These are phyloP conservation scores for Arthromyces matolae DNA, from an alignment of 768 basidiomycete genomes.

Conservation along the genomic window DNA sequence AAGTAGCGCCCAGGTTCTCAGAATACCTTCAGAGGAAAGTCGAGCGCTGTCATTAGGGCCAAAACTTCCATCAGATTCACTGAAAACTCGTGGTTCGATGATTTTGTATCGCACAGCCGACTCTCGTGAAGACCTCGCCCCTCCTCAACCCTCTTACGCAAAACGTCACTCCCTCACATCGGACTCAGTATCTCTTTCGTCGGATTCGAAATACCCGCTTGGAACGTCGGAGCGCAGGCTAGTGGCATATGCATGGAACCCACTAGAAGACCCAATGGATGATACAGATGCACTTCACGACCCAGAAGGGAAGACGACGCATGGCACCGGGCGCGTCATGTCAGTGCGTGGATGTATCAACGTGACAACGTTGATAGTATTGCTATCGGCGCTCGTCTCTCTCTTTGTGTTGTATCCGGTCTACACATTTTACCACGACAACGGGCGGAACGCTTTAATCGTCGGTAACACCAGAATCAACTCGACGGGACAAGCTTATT, in stretches of 20 bases:
- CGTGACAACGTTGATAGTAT: conserved; percentile 55
- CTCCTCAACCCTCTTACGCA: conserved; percentile 22
- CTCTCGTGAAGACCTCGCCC: conserved; percentile 29
- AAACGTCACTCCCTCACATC: conserved; percentile 31
- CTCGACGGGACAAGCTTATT: conserved; percentile 58
- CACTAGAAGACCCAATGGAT: conserved; percentile 37
- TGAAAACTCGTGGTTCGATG: conserved; percentile 27
- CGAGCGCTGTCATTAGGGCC: conserved; percentile 13
- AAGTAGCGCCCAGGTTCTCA: conserved; percentile 12
- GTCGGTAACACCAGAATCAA: conserved; percentile 61
- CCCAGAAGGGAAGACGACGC: conserved; percentile 30
- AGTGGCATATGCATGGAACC: conserved; percentile 66
- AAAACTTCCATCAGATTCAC: neutral
- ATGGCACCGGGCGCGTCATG: conserved; percentile 16
- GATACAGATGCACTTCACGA: conserved; percentile 65
- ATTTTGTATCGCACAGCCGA: conserved; percentile 33
- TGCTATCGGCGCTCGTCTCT: conserved; percentile 53
- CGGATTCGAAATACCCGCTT: conserved; percentile 66
- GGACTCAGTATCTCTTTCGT: conserved; percentile 47
- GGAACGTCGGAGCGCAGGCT: conserved; percentile 33
- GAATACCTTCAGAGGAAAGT: conserved; percentile 21
- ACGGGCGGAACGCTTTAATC: conserved; percentile 37
- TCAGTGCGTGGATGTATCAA: conserved; percentile 47
- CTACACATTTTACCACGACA: conserved; percentile 35
- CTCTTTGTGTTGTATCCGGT: conserved; percentile 83